Conservation (phyloP, 805 yeast genomes). For the Barnettozyma populi region DNA sequence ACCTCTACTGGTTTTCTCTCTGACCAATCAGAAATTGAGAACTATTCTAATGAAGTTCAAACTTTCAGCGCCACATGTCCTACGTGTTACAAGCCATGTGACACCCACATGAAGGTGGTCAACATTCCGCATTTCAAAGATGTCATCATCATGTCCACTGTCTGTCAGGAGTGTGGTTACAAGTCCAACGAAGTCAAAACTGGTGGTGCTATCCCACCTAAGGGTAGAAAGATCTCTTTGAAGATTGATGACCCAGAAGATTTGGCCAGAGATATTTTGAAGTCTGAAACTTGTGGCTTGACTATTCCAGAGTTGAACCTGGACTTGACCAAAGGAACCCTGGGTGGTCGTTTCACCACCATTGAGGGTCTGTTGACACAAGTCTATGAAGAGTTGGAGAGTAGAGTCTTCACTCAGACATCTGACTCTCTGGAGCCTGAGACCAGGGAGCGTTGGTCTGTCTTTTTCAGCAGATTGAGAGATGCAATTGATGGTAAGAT, state of each 20-base stretch:
- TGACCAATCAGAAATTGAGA: constrained; percentile 77
- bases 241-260: constrained; percentile 82
- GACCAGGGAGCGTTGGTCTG: constrained; percentile 76
- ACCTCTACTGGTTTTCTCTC: constrained; percentile 54
- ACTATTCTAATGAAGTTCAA: constrained; percentile 85
- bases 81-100: constrained; percentile 74
- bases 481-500: constrained; percentile 77
- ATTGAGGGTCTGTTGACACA: constrained; percentile 88
- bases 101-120: constrained; percentile 94
- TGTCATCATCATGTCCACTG: constrained; percentile 93
- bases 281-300: constrained; percentile 89
- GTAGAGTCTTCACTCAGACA: constrained; percentile 77
- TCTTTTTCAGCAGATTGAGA: constrained; percentile 67
- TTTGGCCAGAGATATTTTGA: constrained; percentile 87
- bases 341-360: constrained; percentile 97
- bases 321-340: constrained; percentile 91
- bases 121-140: constrained; percentile 98
- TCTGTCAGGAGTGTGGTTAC: constrained; percentile 89
- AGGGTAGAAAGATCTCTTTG: constrained; percentile 71
- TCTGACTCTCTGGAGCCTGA: constrained; percentile 87
- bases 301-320: constrained; percentile 80
- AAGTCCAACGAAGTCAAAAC: constrained; percentile 97
- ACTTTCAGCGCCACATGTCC: constrained; percentile 91
- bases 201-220: constrained; percentile 90
- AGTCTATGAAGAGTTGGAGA: constrained; percentile 82